Conservation (phyloP, 1,284 basidiomycete species). For the Flammula alnicola region DNA sequence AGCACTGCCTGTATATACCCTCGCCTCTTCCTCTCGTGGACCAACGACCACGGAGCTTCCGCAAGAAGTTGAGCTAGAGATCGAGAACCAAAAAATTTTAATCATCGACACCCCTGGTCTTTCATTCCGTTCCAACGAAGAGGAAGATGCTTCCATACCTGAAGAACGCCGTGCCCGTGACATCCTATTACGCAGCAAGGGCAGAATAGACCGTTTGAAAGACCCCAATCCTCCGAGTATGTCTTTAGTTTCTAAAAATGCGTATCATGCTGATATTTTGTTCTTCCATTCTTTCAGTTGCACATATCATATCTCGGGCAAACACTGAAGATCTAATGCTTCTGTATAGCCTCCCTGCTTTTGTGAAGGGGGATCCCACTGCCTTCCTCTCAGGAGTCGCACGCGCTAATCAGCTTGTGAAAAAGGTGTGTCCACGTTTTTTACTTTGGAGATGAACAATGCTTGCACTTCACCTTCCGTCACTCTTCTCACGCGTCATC, state of each 20-base stretch:
- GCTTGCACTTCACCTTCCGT: slow-evolving; percentile 2
- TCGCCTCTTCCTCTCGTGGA: slow-evolving; percentile 54
- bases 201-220: slow-evolving; percentile 88
- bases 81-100: slow-evolving; percentile 52
- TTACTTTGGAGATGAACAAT: not conserved
- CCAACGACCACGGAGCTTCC: slow-evolving; percentile 75
- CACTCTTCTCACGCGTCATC: slow-evolving; percentile 2
- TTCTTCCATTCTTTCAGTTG: slow-evolving; percentile 56
- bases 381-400: slow-evolving; percentile 87
- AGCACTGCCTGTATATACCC: slow-evolving; percentile 66
- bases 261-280: slow-evolving; percentile 8
- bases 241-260: slow-evolving; percentile 9
- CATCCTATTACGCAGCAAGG: slow-evolving; percentile 74
- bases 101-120: slow-evolving; percentile 90
- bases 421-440: slow-evolving; percentile 58
- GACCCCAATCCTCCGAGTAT: slow-evolving; percentile 81
- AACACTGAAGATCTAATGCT: slow-evolving; percentile 88
- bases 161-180: slow-evolving; percentile 64
- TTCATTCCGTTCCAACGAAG: slow-evolving; percentile 52
- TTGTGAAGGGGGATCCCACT: slow-evolving; percentile 70
- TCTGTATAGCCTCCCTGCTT: slow-evolving; percentile 86
- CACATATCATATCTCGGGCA: slow-evolving; percentile 75
- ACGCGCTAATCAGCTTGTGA: slow-evolving; percentile 79
- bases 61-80: slow-evolving; percentile 61
- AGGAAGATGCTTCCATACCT: slow-evolving; percentile 39